These are phyloP conservation scores for Candida lessepsii DNA, from an alignment of 805 yeast genomes.

Conservation along the genomic window DNA sequence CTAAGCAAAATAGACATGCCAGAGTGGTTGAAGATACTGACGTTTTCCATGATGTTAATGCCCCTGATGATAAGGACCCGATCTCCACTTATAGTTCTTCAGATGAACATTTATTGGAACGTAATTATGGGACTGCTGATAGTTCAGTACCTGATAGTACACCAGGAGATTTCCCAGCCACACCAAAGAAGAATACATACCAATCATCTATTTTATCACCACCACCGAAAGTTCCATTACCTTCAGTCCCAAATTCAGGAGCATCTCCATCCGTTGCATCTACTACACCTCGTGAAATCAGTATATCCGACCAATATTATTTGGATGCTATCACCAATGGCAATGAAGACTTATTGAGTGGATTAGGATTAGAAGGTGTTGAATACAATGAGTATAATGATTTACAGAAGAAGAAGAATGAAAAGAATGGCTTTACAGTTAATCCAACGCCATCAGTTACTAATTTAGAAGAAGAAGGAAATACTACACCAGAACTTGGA, in stretches of 20 bases:
- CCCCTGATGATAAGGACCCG: constrained; percentile 11
- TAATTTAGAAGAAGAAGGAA: constrained; percentile 26
- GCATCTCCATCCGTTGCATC: constrained; percentile 19
- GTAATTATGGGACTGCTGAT: constrained; percentile 6
- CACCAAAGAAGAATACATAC: constrained; percentile 18
- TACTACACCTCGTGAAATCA: constrained; percentile 11
- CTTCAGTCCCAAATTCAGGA: constrained; percentile 40
- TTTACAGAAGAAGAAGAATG: constrained; percentile 8
- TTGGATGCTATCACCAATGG: constrained; percentile 14
- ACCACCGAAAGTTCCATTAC: constrained; percentile 35
- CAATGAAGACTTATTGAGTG: constrained; percentile 27
- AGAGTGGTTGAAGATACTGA: constrained; percentile 40
- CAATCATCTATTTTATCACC: constrained; percentile 28
- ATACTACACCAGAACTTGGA: constrained; percentile 8
- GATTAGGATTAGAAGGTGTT: constrained; percentile 41
- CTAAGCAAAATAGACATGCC: constrained; percentile 44
- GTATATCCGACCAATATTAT: constrained; percentile 12
- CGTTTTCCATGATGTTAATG: constrained; percentile 10
- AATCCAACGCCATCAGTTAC: constrained; percentile 34
- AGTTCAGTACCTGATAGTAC: constrained; percentile 10
- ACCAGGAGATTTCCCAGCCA: constrained; percentile 5
- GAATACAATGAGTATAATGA: constrained; percentile 21
- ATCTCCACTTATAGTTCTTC: constrained; percentile 2
- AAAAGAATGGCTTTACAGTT: constrained; percentile 11
- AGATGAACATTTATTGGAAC: constrained; percentile 6